Percentiles rank a stretch among this genome's conserved stretches.
Evolutionary conservation across 1,284 basidiomycete species (phyloP).

Genomic region (Leccinum pachyderme): DNA sequence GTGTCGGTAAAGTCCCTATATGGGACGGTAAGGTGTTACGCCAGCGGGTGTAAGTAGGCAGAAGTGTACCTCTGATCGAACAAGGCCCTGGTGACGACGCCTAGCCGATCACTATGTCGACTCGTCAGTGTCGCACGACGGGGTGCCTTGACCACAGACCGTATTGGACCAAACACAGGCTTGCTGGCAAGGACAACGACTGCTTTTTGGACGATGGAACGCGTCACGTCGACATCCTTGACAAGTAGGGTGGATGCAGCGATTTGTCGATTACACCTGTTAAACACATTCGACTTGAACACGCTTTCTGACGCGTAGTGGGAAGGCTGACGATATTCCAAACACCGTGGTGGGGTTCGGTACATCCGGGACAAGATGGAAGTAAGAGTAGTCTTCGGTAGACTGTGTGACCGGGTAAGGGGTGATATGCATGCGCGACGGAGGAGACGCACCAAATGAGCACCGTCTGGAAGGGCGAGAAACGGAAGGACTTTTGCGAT

Average conservation of each 20-base stretch:
- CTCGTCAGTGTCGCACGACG: conserved; percentile 8
- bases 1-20: conserved; percentile 80
- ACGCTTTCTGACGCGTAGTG: conserved; percentile 1
- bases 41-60: not conserved
- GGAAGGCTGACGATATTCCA: conserved; percentile 80
- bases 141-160: conserved; percentile 41
- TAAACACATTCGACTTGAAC: conserved; percentile 5
- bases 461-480: conserved; percentile 96
- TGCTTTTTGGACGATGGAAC: conserved; percentile 97
- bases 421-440: conserved; percentile 5
- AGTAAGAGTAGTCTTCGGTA: conserved; percentile 96
- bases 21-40: not conserved
- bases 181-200: conserved; percentile 92
- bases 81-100: conserved; percentile 91
- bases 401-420: conserved; percentile 48
- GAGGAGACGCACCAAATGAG: conserved; percentile 71
- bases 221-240: conserved; percentile 85
- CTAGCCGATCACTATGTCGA: conserved; percentile 75
- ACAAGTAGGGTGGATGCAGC: conserved; percentile 78
- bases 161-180: conserved; percentile 85
- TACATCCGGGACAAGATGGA: conserved; percentile 77
- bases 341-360: conserved; percentile 81
- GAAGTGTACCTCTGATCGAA: conserved; percentile 71
- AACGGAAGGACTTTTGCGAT: conserved; percentile 87
- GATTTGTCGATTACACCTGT: conserved; percentile 94